Percentiles rank a stretch among this genome's conserved stretches.
Conservation (phyloP, 2,329 filamentous ascomycete species). For the Aspergillus tanneri region DNA sequence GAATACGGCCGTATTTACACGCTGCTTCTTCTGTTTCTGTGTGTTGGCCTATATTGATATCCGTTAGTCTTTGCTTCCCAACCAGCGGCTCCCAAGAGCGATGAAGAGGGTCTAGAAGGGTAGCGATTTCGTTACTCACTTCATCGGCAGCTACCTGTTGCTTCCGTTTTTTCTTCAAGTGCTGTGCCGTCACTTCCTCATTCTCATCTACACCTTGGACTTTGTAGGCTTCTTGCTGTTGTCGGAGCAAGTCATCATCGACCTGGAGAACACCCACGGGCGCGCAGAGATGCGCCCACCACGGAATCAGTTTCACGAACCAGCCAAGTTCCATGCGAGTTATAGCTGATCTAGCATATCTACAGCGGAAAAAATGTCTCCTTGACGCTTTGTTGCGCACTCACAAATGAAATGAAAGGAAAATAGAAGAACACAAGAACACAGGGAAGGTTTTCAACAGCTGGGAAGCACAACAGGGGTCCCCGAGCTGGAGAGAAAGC, state of each 20-base stretch:
- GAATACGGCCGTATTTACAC: constrained; percentile 85
- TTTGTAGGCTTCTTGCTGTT: constrained; percentile 62
- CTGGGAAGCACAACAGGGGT: constrained; percentile 13
- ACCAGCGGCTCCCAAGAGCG: neutral
- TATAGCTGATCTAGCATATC: constrained; percentile 17
- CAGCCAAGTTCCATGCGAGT: constrained; percentile 20
- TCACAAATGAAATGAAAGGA: constrained; percentile 5
- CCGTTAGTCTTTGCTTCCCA: neutral
- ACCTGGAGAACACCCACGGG: constrained; percentile 46
- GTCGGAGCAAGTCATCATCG: constrained; percentile 60
- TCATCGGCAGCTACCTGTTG: constrained; percentile 52
- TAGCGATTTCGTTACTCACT: constrained; percentile 38
- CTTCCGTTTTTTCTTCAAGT: constrained; percentile 55
- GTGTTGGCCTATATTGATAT: constrained; percentile 24
- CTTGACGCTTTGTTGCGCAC: neutral
- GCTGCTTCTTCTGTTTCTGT: constrained; percentile 45
- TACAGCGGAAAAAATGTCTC: constrained; percentile 15
- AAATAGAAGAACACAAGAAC: constrained; percentile 4
- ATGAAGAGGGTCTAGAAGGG: neutral
- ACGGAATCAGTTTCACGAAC: constrained; percentile 36
- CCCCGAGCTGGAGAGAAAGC: constrained; percentile 19
- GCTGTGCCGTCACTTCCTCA: constrained; percentile 46
- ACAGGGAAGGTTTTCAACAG: constrained; percentile 17
- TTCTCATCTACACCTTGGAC: constrained; percentile 60
- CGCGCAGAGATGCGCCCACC: constrained; percentile 29